Percentiles rank a stretch among this genome's conserved stretches.
Conservation (phyloP, 1,284 basidiomycete genomes). For the Clitocybe nebularis region DNA sequence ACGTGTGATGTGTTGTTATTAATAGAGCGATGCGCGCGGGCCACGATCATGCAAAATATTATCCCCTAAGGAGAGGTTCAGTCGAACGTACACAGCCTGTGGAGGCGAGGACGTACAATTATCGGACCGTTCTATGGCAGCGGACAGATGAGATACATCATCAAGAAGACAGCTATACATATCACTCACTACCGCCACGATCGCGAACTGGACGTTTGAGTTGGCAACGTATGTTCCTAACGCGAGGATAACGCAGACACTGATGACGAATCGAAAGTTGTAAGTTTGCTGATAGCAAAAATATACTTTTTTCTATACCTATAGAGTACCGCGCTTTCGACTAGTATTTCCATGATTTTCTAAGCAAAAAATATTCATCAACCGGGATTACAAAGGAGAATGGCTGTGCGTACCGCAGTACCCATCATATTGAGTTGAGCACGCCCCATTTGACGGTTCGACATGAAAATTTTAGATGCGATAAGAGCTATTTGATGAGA, state of each 20-base stretch:
- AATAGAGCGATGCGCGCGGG: slow-evolving; percentile 17
- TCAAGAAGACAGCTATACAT: not conserved
- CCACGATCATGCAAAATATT: slow-evolving; percentile 21
- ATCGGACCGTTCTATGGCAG: slow-evolving; percentile 17
- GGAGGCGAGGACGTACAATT: slow-evolving; percentile 14
- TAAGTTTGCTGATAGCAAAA: too few species aligned
- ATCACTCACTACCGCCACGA: slow-evolving; percentile 16
- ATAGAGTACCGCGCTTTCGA: slow-evolving; percentile 18
- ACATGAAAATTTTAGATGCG: slow-evolving; percentile 16
- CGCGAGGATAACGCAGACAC: slow-evolving; percentile 16
- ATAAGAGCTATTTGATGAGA: slow-evolving; percentile 14
- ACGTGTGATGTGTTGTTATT: slow-evolving; percentile 9
- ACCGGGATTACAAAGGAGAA: not conserved
- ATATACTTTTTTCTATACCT: slow-evolving; percentile 15
- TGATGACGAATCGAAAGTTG: too few species aligned
- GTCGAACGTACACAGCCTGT: not conserved
- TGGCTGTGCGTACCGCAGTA: slow-evolving; percentile 6
- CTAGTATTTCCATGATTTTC: slow-evolving; percentile 21
- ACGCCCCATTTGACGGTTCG: slow-evolving; percentile 12
- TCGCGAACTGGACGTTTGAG: slow-evolving; percentile 17
- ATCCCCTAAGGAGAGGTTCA: slow-evolving; percentile 15
- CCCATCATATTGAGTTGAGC: slow-evolving; percentile 7
- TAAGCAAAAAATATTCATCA: not conserved
- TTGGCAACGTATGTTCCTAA: slow-evolving; percentile 15
- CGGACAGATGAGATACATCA: slow-evolving; percentile 8